Conservation (phyloP, 768 basidiomycete species). For the Cystobasidium ongulense region DNA sequence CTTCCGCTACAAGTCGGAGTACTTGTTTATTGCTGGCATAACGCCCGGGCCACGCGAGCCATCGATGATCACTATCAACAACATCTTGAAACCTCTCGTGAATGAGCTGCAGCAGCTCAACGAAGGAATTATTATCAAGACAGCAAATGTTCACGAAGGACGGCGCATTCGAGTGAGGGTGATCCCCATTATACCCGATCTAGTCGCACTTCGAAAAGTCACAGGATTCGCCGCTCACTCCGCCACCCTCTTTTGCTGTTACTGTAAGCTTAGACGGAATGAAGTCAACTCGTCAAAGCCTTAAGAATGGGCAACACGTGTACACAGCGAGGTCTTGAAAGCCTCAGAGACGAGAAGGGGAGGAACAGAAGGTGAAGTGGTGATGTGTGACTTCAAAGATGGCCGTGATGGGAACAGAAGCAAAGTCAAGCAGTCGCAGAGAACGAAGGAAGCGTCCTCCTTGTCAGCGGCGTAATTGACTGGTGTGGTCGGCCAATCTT, state of each 20-base stretch:
- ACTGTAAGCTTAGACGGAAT: constrained; percentile 21
- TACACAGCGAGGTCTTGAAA: no score
- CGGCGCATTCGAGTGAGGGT: constrained; percentile 23
- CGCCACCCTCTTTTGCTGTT: constrained; percentile 32
- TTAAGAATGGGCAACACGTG: background rate
- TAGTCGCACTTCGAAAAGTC: constrained; percentile 33
- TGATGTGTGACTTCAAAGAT: no score
- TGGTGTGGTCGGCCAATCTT: no score
- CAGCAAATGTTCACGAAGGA: constrained; percentile 31
- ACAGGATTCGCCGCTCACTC: constrained; percentile 35
- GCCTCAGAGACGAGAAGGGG: no score
- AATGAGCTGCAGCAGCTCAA: constrained; percentile 28
- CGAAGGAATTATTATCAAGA: background rate
- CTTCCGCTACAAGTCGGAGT: constrained; percentile 33
- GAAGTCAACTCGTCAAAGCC: background rate
- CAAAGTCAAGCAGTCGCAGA: no score
- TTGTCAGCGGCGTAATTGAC: no score
- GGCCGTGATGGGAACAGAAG: no score
- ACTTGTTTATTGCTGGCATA: constrained; percentile 33
- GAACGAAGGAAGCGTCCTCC: no score
- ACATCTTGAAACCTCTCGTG: constrained; percentile 35
- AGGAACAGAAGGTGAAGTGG: no score
- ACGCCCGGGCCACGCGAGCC: constrained; percentile 35
- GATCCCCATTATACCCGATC: constrained; percentile 36
- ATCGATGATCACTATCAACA: constrained; percentile 31